Evolutionary conservation across 257 asterid species (phyloP).

Genomic region (Mentha longifolia): DNA sequence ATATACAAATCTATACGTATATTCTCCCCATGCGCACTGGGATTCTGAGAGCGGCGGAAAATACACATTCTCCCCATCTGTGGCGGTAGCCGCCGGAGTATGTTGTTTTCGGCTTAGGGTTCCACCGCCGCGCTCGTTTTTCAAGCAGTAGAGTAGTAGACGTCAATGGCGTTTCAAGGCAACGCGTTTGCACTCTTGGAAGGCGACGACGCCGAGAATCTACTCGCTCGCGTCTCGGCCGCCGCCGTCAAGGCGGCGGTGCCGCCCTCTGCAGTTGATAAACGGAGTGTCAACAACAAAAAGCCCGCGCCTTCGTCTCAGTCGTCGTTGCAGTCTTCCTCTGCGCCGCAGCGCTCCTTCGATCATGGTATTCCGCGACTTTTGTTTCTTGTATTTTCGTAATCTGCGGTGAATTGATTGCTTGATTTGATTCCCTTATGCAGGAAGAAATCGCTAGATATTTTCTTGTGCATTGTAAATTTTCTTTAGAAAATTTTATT

Average conservation of each 20-base stretch:
- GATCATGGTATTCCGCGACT: no score
- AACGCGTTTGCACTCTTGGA: conserved; percentile 27
- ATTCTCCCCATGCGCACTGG: neutral
- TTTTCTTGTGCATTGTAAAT: neutral
- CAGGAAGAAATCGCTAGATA: neutral
- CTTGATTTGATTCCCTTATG: neutral
- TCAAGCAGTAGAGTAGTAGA: neutral
- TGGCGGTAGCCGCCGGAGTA: neutral
- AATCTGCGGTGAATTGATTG: neutral
- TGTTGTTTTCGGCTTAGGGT: conserved; percentile 3
- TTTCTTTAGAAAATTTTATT: neutral
- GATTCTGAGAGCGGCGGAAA: neutral
- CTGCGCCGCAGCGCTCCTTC: neutral
- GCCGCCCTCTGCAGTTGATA: neutral
- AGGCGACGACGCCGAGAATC: conserved; percentile 17
- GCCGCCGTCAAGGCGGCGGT: neutral
- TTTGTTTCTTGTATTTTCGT: neutral
- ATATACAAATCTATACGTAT: no score
- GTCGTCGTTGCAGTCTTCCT: neutral
- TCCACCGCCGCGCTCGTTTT: neutral
- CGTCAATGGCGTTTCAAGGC: conserved; percentile 11
- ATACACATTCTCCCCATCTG: neutral
- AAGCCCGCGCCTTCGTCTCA: neutral
- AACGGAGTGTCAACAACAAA: neutral
- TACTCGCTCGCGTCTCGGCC: neutral